Conservation (phyloP, 108 stramenopile species). For the Schizochytrium sp. region DNA sequence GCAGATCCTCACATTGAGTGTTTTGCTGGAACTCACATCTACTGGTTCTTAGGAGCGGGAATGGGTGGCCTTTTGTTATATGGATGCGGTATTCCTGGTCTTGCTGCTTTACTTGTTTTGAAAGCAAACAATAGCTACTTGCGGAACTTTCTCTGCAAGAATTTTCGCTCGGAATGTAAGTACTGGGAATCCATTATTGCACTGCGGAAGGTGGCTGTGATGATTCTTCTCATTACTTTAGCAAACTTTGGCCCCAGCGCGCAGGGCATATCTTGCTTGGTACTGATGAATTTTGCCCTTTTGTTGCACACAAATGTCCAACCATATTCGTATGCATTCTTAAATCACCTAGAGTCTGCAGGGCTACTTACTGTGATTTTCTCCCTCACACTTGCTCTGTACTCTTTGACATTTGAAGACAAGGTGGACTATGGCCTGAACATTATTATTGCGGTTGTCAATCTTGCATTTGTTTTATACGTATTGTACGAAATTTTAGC, state of each 20-base stretch:
- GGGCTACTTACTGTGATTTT: slow-evolving; percentile 17
- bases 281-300: neutral
- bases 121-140: neutral
- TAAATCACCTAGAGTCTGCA: neutral
- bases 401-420: slow-evolving; percentile 12
- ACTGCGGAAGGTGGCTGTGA: slow-evolving; percentile 27
- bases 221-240: slow-evolving; percentile 1
- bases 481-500: neutral
- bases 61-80: slow-evolving; percentile 48
- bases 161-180: neutral
- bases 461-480: slow-evolving; percentile 3
- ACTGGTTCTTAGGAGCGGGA: slow-evolving; percentile 40
- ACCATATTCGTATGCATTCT: slow-evolving; percentile 10
- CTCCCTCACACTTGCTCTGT: neutral
- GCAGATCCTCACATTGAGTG: slow-evolving; percentile 53
- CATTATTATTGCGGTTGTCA: slow-evolving; percentile 21
- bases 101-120: slow-evolving; percentile 11
- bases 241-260: slow-evolving; percentile 35
- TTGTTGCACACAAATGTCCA: neutral
- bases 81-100: slow-evolving; percentile 37
- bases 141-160: slow-evolving; percentile 59
- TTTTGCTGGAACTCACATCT: slow-evolving; percentile 42
- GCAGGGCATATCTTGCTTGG: slow-evolving; percentile 24
- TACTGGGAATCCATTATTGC: slow-evolving; percentile 34
- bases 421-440: slow-evolving; percentile 37